phyloP scores from a whole-genome alignment of 306 rosid genomes.

The Vigna radiata region DNA sequence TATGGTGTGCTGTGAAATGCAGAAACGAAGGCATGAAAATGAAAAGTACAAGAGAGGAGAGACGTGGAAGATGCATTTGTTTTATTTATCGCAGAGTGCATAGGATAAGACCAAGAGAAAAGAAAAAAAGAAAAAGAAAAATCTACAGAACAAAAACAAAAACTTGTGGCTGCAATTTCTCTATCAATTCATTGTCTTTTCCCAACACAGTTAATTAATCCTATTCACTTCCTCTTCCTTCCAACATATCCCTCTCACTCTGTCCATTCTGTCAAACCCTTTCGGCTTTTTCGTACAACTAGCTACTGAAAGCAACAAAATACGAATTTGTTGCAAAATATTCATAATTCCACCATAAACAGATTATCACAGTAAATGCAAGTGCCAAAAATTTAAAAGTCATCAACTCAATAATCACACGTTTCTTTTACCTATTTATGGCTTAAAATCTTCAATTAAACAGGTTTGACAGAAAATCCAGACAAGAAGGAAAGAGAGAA shows the following conservation, averaged over 20 bases:
- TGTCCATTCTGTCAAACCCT: conserved; percentile 8
- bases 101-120: conserved; percentile 53
- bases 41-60: conserved; percentile 46
- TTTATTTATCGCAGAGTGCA: conserved; percentile 41
- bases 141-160: conserved; percentile 32
- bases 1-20: not conserved
- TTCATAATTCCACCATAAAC: conserved; percentile 27
- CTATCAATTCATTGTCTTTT: conserved; percentile 55
- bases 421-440: conserved; percentile 34
- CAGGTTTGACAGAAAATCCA: not conserved
- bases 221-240: conserved; percentile 38
- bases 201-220: conserved; percentile 53
- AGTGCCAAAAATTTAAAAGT: conserved; percentile 12
- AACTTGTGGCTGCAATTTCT: conserved; percentile 73
- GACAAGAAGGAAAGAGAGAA: not conserved
- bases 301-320: conserved; percentile 27
- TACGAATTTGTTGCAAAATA: conserved; percentile 5
- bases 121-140: no score
- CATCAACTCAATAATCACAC: conserved; percentile 31
- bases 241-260: conserved; percentile 32
- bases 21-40: not conserved
- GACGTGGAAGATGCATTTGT: conserved; percentile 52
- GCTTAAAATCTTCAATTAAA: conserved; percentile 45
- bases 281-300: conserved; percentile 49
- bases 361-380: not conserved